Conservation (phyloP, 805 yeast genomes). For the Zygoascus flipseniorum region DNA sequence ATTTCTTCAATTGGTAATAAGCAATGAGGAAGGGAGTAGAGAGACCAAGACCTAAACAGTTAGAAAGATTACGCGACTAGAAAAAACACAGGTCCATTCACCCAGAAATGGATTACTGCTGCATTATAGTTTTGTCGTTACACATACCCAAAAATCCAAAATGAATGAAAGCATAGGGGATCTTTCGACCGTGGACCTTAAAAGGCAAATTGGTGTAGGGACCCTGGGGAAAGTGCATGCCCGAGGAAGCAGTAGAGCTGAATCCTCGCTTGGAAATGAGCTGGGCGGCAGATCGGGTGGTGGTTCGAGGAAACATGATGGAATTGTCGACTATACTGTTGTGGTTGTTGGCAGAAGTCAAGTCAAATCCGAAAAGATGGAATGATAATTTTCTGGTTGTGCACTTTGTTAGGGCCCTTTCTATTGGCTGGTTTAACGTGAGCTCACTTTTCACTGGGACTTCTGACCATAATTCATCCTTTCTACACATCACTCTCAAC, state of each 20-base stretch:
- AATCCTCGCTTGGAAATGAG: slow-evolving; percentile 24
- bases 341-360: background rate
- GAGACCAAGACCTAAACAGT: slow-evolving; percentile 41
- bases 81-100: background rate
- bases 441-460: background rate
- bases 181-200: slow-evolving; percentile 85
- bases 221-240: slow-evolving; percentile 60
- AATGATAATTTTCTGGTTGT: slow-evolving; percentile 2
- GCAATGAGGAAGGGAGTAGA: slow-evolving; percentile 72
- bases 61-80: slow-evolving; percentile 18
- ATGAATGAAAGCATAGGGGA: slow-evolving; percentile 79
- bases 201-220: slow-evolving; percentile 90
- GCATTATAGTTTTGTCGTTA: background rate
- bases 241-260: slow-evolving; percentile 31
- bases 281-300: slow-evolving; percentile 8
- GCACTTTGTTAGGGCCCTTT: background rate
- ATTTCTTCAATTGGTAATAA: slow-evolving; percentile 79
- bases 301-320: slow-evolving; percentile 2
- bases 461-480: background rate
- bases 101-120: background rate
- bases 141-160: slow-evolving; percentile 60
- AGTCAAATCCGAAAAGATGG: background rate
- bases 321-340: background rate
- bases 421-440: background rate
- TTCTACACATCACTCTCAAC: background rate